A percentile compares a stretch with the other conserved stretches of the same genome.
Conservation (phyloP, 495 filamentous ascomycete species). For the Hypoxylon lenormandii region DNA sequence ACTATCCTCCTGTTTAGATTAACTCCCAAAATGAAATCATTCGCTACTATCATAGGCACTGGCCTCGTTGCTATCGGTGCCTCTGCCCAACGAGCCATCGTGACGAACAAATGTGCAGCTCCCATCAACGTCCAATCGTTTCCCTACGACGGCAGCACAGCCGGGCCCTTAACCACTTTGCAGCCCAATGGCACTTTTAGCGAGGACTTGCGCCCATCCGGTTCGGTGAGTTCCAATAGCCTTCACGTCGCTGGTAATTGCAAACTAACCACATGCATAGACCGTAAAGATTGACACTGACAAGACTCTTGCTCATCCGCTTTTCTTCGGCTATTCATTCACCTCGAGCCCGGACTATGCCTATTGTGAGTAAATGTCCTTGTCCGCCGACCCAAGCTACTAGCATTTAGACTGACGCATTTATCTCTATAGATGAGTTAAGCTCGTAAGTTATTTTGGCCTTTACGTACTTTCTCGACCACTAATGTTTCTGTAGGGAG, state of each 20-base stretch:
- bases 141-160: constrained; percentile 45
- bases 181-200: constrained; percentile 30
- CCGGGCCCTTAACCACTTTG: constrained; percentile 40
- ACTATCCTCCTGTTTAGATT: not conserved
- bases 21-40: constrained; percentile 39
- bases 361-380: constrained; percentile 41
- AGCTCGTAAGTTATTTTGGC: not conserved
- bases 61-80: constrained; percentile 39
- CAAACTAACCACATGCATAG: constrained; percentile 36
- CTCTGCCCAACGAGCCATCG: constrained; percentile 46
- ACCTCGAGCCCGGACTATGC: constrained; percentile 44
- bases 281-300: constrained; percentile 56
- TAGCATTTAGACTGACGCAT: constrained; percentile 29
- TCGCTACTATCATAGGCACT: constrained; percentile 35
- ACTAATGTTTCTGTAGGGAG: constrained; percentile 27
- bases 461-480: not conserved
- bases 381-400: not conserved
- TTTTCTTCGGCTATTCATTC: constrained; percentile 54
- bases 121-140: constrained; percentile 48
- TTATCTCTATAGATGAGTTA: constrained; percentile 37
- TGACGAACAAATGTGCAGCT: constrained; percentile 43
- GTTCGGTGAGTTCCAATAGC: constrained; percentile 41
- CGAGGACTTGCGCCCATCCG: constrained; percentile 45
- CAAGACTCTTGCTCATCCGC: constrained; percentile 47
- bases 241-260: not conserved